Base-by-base conservation (phyloP, 2,329 filamentous ascomycete genomes). In the Drechslerella dactyloides region DNA sequence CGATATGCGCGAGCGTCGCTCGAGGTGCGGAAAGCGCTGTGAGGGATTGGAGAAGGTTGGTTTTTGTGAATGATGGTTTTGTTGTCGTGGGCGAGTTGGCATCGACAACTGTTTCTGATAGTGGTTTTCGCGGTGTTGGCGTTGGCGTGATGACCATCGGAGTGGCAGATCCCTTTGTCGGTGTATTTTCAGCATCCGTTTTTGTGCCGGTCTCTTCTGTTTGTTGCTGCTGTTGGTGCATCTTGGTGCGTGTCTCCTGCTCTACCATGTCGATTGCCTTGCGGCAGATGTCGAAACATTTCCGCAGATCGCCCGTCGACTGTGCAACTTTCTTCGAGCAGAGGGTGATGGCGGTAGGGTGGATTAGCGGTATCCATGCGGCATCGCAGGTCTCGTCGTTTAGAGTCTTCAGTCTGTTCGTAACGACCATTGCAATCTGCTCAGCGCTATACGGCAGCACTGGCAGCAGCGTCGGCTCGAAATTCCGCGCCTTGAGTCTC, bases 311-410 rank as follows among this genome's bases (percentile, higher is more conserved):
- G 48, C 94, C 94, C 0, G 91, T 96, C 79, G 97, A 93, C 60
- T 90, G 91, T 2, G 94, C 90, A 15, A 99, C 91, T 79, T 97
- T 99, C 79, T 94, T 91, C 6, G 94, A 90, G 79, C 93, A 96
- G 50, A 99, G 87, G 77, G 96, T 91, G 75, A 99, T 92, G 17
- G 94, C 94, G 11, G 91, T 90, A 0, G 93, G 93, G 77, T 97
- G 93, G 69, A 99, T 86, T 77, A 97, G 96, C 0, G 94, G 94
- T 2, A 96, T 81, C 72, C 86, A 89, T 69, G 85, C 84, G 4
- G 84, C 78, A 1, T 80, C 80, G 23, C 78, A 76, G 21, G 79
- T 77, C 35, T 78, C 73, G 21, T 77, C 78, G 50, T 92, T 82
- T 11, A 96, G 82, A 6, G 87, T 89, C 78, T 87, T 90, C 52